These are phyloP conservation scores for Trametes sp. DNA, from an alignment of 1,284 basidiomycete species.

Conservation along the genomic window DNA sequence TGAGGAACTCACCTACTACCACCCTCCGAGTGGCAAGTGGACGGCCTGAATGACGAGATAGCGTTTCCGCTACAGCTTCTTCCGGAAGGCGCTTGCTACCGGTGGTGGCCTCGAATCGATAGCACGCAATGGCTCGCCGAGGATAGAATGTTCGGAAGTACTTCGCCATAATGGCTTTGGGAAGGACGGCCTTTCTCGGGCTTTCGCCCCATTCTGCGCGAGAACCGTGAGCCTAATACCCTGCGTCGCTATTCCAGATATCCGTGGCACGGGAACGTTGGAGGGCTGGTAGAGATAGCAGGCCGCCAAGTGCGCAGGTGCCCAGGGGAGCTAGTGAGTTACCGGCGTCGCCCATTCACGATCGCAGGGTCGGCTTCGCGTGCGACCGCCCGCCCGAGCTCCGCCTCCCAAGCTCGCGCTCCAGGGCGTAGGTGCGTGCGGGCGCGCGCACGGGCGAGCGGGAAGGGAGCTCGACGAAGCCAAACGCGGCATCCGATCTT, in stretches of 20 bases:
- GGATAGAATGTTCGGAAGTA: not conserved
- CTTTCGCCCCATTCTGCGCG: constrained; percentile 4
- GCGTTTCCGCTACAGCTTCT: not conserved
- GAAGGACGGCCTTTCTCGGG: constrained; percentile 1
- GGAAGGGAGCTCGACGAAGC: constrained; percentile 7
- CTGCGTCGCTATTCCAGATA: constrained; percentile 10
- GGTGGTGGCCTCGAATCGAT: not conserved
- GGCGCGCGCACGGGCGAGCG: not conserved
- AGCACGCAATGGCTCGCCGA: constrained; percentile 1
- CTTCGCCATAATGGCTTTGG: not conserved
- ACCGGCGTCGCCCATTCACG: constrained; percentile 18
- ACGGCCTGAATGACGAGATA: constrained; percentile 2
- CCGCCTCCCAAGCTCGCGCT: not conserved
- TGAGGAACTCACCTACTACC: constrained; percentile 1
- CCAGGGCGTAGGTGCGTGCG: not conserved
- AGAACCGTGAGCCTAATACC: constrained; percentile 11
- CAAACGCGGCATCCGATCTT: constrained; percentile 24
- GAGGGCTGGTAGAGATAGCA: constrained; percentile 3
- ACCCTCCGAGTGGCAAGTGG: not conserved
- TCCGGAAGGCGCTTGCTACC: constrained; percentile 4
- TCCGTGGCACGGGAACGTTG: not conserved
- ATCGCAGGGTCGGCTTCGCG: constrained; percentile 20
- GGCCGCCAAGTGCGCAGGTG: not conserved
- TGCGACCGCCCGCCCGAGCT: constrained; percentile 5
- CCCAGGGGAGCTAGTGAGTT: constrained; percentile 23